Conservation (phyloP, 2,329 filamentous ascomycete genomes). For the Didymosphaeria variabile region DNA sequence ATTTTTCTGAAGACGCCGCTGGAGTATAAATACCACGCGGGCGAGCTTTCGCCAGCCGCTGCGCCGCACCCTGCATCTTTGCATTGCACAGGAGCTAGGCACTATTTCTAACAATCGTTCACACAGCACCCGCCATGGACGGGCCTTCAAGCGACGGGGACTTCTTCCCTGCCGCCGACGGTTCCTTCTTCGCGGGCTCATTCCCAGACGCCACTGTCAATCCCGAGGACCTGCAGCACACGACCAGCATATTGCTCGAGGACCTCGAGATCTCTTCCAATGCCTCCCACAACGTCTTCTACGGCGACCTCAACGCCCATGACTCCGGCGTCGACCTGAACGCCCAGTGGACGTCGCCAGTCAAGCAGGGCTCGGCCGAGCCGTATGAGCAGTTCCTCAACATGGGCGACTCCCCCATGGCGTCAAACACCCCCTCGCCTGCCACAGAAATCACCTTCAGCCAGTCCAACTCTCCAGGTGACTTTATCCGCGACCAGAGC, state of each 20-base stretch:
- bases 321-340: slow-evolving; percentile 27
- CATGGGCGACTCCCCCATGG: slow-evolving; percentile 33
- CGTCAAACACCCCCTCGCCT: slow-evolving; percentile 41
- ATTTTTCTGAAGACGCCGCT: neutral
- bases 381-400: slow-evolving; percentile 25
- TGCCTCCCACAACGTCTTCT: neutral
- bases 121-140: slow-evolving; percentile 4
- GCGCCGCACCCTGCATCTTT: neutral
- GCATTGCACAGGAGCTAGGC: neutral
- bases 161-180: slow-evolving; percentile 2
- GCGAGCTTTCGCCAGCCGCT: neutral
- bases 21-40: neutral
- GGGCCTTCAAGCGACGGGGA: neutral
- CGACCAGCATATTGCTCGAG: slow-evolving; percentile 8
- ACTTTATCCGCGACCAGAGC: slow-evolving; percentile 39
- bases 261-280: neutral
- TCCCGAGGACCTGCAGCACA: slow-evolving; percentile 21
- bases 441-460: slow-evolving; percentile 39
- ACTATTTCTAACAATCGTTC: neutral
- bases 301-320: slow-evolving; percentile 13
- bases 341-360: slow-evolving; percentile 7
- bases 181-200: neutral
- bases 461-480: slow-evolving; percentile 43
- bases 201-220: slow-evolving; percentile 16
- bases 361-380: slow-evolving; percentile 19